Evolutionary conservation across 768 basidiomycete species (phyloP), one percentile per base, ranked within the genome.

Genomic region (Pholiota microspora): DNA sequence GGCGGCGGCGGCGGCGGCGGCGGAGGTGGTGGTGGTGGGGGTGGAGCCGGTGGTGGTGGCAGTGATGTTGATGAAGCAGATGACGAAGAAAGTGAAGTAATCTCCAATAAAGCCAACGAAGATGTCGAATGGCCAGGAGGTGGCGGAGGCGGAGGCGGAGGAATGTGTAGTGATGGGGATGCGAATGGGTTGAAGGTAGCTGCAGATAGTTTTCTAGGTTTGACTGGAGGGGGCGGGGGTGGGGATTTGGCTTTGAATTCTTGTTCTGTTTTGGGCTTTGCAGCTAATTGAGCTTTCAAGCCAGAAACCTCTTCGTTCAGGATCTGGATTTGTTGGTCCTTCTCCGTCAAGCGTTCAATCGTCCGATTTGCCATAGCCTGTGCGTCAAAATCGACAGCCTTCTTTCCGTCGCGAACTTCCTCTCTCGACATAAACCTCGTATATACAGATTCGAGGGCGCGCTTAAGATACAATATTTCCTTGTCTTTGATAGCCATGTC

Each of bases 381-480:
- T 2, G 88, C 79, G 60, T 92, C 88, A 45, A 86, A 65, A 46
- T 83, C 82, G 0, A 76, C 69, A 45, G 68, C 75, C 40, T 74
- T 77, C 21, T 61, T 65, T 23, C 76, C 76, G 47, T 80, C 78
- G 42, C 77, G 71, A 23, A 64, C 64, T 61, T 86, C 83, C 62
- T 82, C 80, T 40, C 80, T 70, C 4, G 80, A 74, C 4, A 79
- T 76, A 66, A 94, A 88, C n/a, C 89, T 80, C 9, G 85, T 85
- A 68, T 92, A 92, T 4, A 95, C 88, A 6, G 89, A 88, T 67
- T 94, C 91, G 32, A 97, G 74, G n/a, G 92, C 89, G 12, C 88
- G 85, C 64, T 92, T 92, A 34, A 94, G 77, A 62, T 87, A 90
- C 0, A 78, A 59, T 29, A 88, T 77, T 53, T 94, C 89, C 64